Evolutionary conservation across 192 early-diverging fungal genomes (phyloP), one percentile per base, ranked within the genome.

Genomic region (Gryganskiella cystojenkinii): DNA sequence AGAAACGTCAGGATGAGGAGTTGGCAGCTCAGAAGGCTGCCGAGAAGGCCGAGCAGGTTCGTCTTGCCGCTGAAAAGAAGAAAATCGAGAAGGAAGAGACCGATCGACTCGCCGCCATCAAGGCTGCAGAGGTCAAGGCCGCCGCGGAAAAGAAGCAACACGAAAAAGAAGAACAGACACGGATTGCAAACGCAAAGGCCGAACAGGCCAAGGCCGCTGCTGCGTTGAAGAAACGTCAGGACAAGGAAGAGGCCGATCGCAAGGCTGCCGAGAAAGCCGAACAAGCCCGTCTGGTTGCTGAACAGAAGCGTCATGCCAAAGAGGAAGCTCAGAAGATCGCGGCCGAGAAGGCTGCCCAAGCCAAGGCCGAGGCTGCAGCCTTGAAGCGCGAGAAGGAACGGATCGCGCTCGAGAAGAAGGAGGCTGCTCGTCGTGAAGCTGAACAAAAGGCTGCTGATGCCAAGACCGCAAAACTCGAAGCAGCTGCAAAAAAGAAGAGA

Each of bases 381-480:
- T 56, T 47, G 22, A 71, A 61, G 20, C 51, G 27, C 0, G 46
- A 43, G 14, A 33, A 59, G 5, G 50, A 58, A 11, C 34, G 20
- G 10, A 5, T 52, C 11, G 67, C 45, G 13, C 25, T 33, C 4
- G 56, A 69, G 7, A 69, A 52, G 46, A 69, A 59, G 47, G 47
- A 69, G 9, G 20, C 35, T 8, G 56, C 44, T 19, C 25, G 20
- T 30, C 67, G 56, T 0, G 45, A 69, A 20, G 67, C 56, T 0
- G 57, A 43, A 4, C 30, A 15, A 4, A 43, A 61, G 22, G 30
- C 44, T 19, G 60, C 61, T 10, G 60, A 28, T 10, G n/a, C 20
- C 14, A 71, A 56, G 33, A 22, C 54, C 4, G 60, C 60, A 25
- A 71, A 71, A 22, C 25, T 27, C 3, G 52, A 71, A 8, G 60